Evolutionary conservation across 2,329 filamentous ascomycete genomes (phyloP), one percentile per base, ranked within the genome.

Genomic region (Beauveria scarabaeidicola): DNA sequence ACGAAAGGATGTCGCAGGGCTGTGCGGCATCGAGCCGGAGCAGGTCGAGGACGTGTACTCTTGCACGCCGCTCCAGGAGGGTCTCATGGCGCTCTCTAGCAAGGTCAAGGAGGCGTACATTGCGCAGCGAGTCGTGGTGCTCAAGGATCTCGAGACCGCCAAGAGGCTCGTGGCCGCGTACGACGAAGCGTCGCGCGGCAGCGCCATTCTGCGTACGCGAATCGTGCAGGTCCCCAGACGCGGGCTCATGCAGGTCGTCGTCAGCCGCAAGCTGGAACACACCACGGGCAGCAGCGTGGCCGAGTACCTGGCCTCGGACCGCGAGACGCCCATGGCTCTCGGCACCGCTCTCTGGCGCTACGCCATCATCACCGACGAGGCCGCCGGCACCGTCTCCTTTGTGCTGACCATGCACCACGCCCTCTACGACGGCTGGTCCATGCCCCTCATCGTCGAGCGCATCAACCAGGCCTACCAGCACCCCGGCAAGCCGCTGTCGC

Each of bases 341-440:
- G 78, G 77, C 8, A 75, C 68, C 58, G 72, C 77, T 3, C 71
- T 81, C 9, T 74, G 77, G 3, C 74, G 78, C 9, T 81, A 77
- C 55, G 77, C 74, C 4, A 65, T 81, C 15, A 69, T 79, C 13
- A 58, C 32, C 32, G 32, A 69, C 3, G 69, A 73, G 36, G 61
- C 65, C 3, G 63, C 66, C 5, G 69, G 66, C 40, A 72, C 69
- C 50, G 65, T 69, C 17, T 71, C 75, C 63, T 80, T 83, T 62
- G 75, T 83, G n/a, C 69, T 80, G 62, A 80, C 78, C 1, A 78
- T 81, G 70, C 81, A 84, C 63, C 81, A 84, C 63, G 78, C 76
- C 5, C 66, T 83, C 0, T 84, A 84, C 61, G 81, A 84, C 55
- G 81, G 81, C 25, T 83, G 81, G 80, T 77, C 75, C 0, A 78